A percentile compares a stretch with the other conserved stretches of the same genome.
Conservation (phyloP, 2,329 filamentous ascomycete genomes). For the Colletotrichum sp. region DNA sequence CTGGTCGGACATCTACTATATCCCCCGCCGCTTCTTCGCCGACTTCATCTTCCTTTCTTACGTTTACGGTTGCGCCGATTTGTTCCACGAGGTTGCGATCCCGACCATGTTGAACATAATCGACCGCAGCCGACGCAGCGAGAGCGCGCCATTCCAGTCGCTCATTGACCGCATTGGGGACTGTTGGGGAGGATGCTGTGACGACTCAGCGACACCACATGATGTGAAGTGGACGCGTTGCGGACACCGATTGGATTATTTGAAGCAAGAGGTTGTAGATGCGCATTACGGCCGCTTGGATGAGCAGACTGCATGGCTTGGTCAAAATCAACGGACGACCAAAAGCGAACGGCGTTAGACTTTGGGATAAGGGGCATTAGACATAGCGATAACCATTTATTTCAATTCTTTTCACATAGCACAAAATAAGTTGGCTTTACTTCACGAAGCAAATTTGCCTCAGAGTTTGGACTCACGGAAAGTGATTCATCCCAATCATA, state of each 20-base stretch:
- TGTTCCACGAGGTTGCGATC: constrained; percentile 36
- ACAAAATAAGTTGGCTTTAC: neutral
- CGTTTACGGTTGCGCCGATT: constrained; percentile 25
- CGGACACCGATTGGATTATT: constrained; percentile 21
- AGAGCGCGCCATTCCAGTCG: neutral
- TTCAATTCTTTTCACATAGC: neutral
- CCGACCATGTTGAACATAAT: constrained; percentile 36
- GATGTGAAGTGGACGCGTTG: constrained; percentile 20
- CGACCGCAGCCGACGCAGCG: constrained; percentile 25
- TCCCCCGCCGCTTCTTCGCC: constrained; percentile 34
- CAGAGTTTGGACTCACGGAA: neutral
- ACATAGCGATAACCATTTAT: neutral
- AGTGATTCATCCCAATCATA: neutral
- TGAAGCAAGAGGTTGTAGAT: constrained; percentile 18
- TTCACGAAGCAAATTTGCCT: neutral
- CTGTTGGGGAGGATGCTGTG: constrained; percentile 24
- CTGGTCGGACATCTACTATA: constrained; percentile 38
- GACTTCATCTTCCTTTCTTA: constrained; percentile 32
- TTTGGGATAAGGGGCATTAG: neutral
- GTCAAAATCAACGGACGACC: neutral
- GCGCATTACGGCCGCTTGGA: constrained; percentile 17
- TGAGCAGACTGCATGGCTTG: constrained; percentile 15
- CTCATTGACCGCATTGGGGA: constrained; percentile 22
- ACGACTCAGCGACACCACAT: constrained; percentile 16
- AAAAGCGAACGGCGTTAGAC: neutral